A percentile compares a stretch with the other conserved stretches of the same genome.
These are phyloP conservation scores for Geranium brycei DNA, from an alignment of 345 rosid genomes.

Conservation along the genomic window DNA sequence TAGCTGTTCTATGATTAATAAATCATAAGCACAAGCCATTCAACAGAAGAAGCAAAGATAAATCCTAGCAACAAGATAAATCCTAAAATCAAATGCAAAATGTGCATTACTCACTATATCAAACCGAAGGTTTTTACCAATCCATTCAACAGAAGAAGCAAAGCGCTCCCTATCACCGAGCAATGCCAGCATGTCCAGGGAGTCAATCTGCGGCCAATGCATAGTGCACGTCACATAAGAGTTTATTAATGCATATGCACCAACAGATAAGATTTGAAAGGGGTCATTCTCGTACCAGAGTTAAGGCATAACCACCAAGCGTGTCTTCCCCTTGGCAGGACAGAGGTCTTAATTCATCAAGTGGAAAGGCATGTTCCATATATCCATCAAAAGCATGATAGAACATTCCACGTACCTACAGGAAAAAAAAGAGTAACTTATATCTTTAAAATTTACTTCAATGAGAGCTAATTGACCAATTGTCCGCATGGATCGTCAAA, in stretches of 20 bases:
- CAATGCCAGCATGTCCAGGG: conserved; percentile 79
- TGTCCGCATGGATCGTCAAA: not conserved
- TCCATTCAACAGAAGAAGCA: conserved; percentile 79
- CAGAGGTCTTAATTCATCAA: conserved; percentile 77
- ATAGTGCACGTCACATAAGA: conserved; percentile 5
- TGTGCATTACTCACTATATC: conserved; percentile 76
- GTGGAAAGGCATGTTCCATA: conserved; percentile 91
- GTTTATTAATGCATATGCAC: conserved; percentile 7
- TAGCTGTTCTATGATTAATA: not conserved
- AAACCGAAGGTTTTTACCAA: conserved; percentile 93
- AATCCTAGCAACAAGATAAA: not conserved
- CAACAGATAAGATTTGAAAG: not conserved
- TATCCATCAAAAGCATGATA: conserved; percentile 96
- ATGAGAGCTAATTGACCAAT: not conserved
- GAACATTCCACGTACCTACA: conserved; percentile 90
- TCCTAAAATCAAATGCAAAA: conserved; percentile 9
- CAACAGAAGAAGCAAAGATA: too few relatives aligned
- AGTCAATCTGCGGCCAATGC: conserved; percentile 54
- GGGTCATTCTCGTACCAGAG: conserved; percentile 37
- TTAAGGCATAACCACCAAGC: conserved; percentile 91
- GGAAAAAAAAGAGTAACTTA: not conserved
- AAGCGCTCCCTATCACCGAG: conserved; percentile 73
- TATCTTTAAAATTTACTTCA: not conserved
- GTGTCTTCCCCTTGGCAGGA: conserved; percentile 91
- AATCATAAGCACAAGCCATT: not conserved